These are phyloP conservation scores for Metarhizium sp. DNA, from an alignment of 2,329 filamentous ascomycete genomes.

Conservation along the genomic window DNA sequence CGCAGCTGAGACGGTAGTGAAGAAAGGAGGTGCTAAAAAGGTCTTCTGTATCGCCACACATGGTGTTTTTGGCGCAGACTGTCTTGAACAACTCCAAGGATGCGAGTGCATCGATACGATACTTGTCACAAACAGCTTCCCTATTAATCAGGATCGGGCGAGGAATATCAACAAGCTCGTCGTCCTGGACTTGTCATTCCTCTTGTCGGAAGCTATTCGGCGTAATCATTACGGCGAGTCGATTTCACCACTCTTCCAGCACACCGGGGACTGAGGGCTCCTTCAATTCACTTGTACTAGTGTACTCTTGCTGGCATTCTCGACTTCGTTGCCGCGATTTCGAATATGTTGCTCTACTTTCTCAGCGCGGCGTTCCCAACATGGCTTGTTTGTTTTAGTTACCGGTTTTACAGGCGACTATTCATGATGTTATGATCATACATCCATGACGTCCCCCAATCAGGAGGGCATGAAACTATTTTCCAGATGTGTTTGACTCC, in stretches of 20 bases:
- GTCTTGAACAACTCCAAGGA: slow-evolving; percentile 78
- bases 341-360: slow-evolving; percentile 7
- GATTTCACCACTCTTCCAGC: slow-evolving; percentile 61
- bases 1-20: slow-evolving; percentile 91
- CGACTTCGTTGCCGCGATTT: neutral
- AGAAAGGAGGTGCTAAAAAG: slow-evolving; percentile 81
- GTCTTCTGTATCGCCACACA: slow-evolving; percentile 98
- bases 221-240: slow-evolving; percentile 95
- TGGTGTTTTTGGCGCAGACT: slow-evolving; percentile 84
- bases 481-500: neutral
- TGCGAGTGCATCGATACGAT: slow-evolving; percentile 93
- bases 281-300: slow-evolving; percentile 2
- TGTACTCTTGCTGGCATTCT: slow-evolving; percentile 2
- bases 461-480: neutral
- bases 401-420: neutral
- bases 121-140: slow-evolving; percentile 95
- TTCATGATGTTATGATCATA: neutral
- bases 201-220: slow-evolving; percentile 86
- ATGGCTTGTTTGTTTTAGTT: neutral
- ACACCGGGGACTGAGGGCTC: slow-evolving; percentile 42
- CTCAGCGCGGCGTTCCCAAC: slow-evolving; percentile 28
- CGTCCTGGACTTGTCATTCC: slow-evolving; percentile 77
- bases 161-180: slow-evolving; percentile 72
- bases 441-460: neutral
- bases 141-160: slow-evolving; percentile 67